Base-by-base conservation (phyloP, 768 basidiomycete species). In the Pleurotus cornucopiae region DNA sequence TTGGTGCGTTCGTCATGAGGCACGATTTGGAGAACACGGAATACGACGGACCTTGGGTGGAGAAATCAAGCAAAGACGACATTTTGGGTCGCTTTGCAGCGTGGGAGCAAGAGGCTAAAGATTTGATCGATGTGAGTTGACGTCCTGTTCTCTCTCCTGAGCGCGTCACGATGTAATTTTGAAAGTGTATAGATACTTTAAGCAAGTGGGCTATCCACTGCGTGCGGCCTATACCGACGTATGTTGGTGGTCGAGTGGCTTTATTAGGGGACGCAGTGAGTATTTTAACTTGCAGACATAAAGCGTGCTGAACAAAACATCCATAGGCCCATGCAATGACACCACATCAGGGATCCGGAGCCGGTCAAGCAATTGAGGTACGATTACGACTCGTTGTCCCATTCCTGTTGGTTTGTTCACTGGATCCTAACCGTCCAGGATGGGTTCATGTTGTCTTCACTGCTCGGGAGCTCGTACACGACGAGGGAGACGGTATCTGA, bases 201-300 rank as follows among this genome's bases (percentile, higher is more conserved):
- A 67, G 75, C 20, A 70, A 80, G 38, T 89, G 88, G 88, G 84
- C 83, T 0, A 77, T 90, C 26, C 82, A 88, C 62, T 77, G 73
- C 3, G 70, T 83, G 2, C 74, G 72, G 51, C 78, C 83, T 5
- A 66, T 89, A 18, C 70, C 71, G 0, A 71, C 81, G 6, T 81
- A 76, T 53, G 75, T 78, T 2, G 73, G 73, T n/a, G 82, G 80
- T 14, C 68, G 77, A 7, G 83, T 73, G 16, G 75, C 69, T 5
- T 64, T 81, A 51, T 58, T 81, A 43, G 80, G 80, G 12, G 80
- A 81, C 66, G 81, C 79, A 3, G 86, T 70, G 73, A 70, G 63
- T 60, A 40, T 49, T 37, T 9, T 14, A 44, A 63, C 0, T 16
- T 55, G 54, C 47, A 57, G 60, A 49, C 46, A 25, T 46, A 34